Evolutionary conservation across 331 rosid species (phyloP), one percentile per base, ranked within the genome.

Genomic region (Saraca asoca): DNA sequence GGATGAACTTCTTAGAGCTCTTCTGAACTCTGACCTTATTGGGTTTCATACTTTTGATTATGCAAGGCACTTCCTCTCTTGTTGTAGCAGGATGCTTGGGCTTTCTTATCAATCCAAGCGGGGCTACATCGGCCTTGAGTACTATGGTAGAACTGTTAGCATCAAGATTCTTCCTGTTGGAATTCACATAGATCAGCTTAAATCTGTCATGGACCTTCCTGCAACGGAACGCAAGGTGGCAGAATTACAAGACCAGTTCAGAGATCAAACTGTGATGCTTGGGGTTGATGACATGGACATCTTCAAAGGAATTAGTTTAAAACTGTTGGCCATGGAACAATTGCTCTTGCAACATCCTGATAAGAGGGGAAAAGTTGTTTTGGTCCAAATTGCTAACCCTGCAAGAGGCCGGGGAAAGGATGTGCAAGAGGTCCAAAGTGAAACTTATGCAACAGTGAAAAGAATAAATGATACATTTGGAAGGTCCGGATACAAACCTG

Each of bases 281-380:
- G 97, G 97, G 68, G 97, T 91, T 10, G 97, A 91, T 79, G 97
- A 91, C 80, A 91, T 91, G 97, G 97, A 91, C 79, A 91, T 91
- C 77, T 91, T 91, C 68, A 91, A 91, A 62, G 97, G 97, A 54
- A 91, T 91, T 54, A 91, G 92, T 86, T 75, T 91, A 81, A 91
- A 91, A 80, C 96, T 91, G 65, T 78, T 91, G 85, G 96, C 97
- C 15, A 85, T 88, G 88, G 97, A 91, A 72, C 97, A 91, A 53
- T 73, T 91, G 83, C 97, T 91, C 50, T 16, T 78, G 39, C 95
- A 85, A 51, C 96, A 88, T 77, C 90, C 97, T 42, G 96, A 88
- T 61, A 87, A 84, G 80, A 86, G 96, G 80, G 97, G 95, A 15
- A 83, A 62, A 58, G 96, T 87, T 79, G 96, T 91, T 62, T 76